Conservation (phyloP, 495 filamentous ascomycete genomes). For the Rhypophila decipiens region DNA sequence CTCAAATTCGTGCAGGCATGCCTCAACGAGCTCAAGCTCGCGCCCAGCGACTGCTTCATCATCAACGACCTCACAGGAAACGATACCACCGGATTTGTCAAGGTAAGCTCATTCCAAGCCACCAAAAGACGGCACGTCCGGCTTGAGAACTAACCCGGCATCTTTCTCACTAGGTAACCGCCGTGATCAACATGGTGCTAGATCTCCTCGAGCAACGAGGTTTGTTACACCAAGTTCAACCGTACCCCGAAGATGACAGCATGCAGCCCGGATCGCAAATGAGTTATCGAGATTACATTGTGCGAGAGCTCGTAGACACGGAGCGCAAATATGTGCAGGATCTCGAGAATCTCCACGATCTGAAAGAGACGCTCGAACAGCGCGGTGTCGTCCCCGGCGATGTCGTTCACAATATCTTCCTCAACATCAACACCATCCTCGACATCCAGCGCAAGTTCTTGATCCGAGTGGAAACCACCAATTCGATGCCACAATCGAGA, state of each 20-base stretch:
- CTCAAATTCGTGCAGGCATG: conserved; percentile 53
- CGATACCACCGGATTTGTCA: conserved; percentile 95
- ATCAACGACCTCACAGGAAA: conserved; percentile 87
- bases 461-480: conserved; percentile 92
- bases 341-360: conserved; percentile 84
- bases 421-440: conserved; percentile 88
- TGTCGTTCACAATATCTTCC: conserved; percentile 86
- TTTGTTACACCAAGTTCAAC: conserved; percentile 53
- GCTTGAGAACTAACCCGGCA: conserved; percentile 12
- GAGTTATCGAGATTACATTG: conserved; percentile 79
- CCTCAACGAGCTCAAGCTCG: conserved; percentile 62
- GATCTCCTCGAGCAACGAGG: conserved; percentile 75
- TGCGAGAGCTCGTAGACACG: conserved; percentile 85
- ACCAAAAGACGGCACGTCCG: not conserved
- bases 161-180: conserved; percentile 29
- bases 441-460: conserved; percentile 94
- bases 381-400: conserved; percentile 85
- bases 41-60: conserved; percentile 78
- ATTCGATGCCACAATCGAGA: conserved; percentile 64
- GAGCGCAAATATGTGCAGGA: conserved; percentile 99
- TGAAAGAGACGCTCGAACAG: conserved; percentile 85
- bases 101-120: conserved; percentile 45
- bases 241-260: conserved; percentile 37
- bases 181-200: conserved; percentile 86
- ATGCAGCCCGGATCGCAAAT: conserved; percentile 48